Evolutionary conservation across 257 asterid species (phyloP), one percentile per base, ranked within the genome.

Genomic region (Solanum infundibuliforme): DNA sequence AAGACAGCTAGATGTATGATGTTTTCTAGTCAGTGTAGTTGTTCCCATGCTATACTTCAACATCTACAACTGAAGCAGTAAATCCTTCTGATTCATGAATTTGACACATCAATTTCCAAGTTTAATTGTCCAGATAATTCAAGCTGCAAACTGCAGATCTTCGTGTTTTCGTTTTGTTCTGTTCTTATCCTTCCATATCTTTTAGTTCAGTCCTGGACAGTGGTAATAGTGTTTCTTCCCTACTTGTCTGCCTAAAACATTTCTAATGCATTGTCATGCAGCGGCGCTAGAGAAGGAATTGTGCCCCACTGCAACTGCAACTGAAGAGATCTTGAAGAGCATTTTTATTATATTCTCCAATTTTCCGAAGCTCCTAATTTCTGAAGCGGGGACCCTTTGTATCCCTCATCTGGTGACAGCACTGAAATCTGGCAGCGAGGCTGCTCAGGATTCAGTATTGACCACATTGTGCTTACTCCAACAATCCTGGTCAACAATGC

Each of bases 401-500:
- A 93, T 96, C 88, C 94, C 99, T 69, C 97, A 95, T 92, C 90
- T 96, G 88, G 92, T 96, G 83, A 86, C 95, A 29, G 96, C 93
- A 88, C 88, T 96, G 31, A 95, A 92, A 87, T 95, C 95, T 12
- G 96, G 96, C 27, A 93, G 91, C n/a, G 96, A 93, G 87, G 93
- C 90, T 88, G 96, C 94, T 87, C 95, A 93, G 89, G 98, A 96
- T 89, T 89, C 93, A 81, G 91, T 90, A 74, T 85, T 96, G 88
- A 92, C 90, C 87, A 93, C 91, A 85, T 87, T 96, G 88, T 93
- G 96, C 90, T 89, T 95, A 94, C 90, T 96, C 88, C 95, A 92
- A 91, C 96, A 93, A 14, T 95, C 98, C n/a, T 96, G 99, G 99
- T 65, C 97, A 60, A 83, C 91, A 87, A 94, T 96, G 95, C 96